Evolutionary conservation across 805 yeast species (phyloP).

Genomic region (Maudiozyma serrabonitensis): DNA sequence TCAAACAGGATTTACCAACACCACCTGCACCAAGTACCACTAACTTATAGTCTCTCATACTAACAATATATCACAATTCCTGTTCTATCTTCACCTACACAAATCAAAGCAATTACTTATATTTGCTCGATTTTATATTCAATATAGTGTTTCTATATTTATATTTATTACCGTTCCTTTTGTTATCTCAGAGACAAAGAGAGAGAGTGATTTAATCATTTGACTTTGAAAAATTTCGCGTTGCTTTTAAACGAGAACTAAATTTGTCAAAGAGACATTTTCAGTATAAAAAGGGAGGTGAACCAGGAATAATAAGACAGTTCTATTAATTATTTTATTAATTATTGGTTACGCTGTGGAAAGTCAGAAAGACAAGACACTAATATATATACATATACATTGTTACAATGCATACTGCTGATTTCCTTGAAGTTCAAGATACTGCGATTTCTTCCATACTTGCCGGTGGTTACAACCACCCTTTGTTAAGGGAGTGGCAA

Average conservation of each 20-base stretch:
- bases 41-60: constrained; percentile 64
- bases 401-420: constrained; percentile 50
- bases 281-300: too few species aligned
- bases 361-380: too few species aligned
- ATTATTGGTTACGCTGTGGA: too few species aligned
- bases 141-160: not conserved
- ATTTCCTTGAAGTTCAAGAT: constrained; percentile 48
- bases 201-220: not conserved
- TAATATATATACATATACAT: too few species aligned
- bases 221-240: not conserved
- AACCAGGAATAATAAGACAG: constrained; percentile 9
- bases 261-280: too few species aligned
- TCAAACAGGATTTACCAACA: constrained; percentile 89
- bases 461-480: constrained; percentile 92
- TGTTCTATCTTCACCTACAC: not conserved
- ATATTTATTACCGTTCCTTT: not conserved
- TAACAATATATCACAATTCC: not conserved
- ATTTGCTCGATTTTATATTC: not conserved
- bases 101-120: not conserved
- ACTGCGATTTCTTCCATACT: constrained; percentile 65
- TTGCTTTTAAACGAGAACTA: too few species aligned
- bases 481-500: constrained; percentile 87
- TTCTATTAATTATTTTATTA: too few species aligned
- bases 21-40: constrained; percentile 96
- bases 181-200: too few species aligned